These are phyloP conservation scores for Fraxinus latifolia DNA, from an alignment of 305 asterid genomes.

Conservation along the genomic window DNA sequence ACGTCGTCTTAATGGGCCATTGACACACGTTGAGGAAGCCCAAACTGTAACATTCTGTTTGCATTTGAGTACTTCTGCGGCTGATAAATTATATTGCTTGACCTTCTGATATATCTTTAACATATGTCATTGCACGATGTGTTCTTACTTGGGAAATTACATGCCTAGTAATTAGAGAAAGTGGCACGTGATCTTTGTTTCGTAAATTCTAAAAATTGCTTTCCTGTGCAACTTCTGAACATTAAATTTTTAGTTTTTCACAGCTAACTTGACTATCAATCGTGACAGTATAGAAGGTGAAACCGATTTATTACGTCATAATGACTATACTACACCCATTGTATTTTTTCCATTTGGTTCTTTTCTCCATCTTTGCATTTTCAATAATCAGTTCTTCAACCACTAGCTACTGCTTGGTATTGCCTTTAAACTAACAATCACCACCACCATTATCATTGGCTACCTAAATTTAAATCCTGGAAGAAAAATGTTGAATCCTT, in stretches of 20 bases:
- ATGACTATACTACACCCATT: not conserved
- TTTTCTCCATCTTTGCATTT: not conserved
- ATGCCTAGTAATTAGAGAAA: not conserved
- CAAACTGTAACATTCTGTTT: constrained; percentile 41
- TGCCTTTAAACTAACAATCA: not conserved
- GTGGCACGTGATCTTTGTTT: not conserved
- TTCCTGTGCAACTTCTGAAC: not conserved
- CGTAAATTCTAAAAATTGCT: not conserved
- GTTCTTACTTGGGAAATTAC: not conserved
- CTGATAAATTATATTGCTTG: not conserved
- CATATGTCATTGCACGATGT: not conserved
- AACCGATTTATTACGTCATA: not conserved
- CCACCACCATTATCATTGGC: not conserved
- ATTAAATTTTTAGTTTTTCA: not conserved
- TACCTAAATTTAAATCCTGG: not conserved
- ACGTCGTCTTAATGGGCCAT: constrained; percentile 47
- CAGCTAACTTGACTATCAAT: not conserved
- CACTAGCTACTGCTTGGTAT: not conserved
- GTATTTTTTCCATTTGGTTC: not conserved
- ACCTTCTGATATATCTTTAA: not conserved
- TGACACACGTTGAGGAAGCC: constrained; percentile 48
- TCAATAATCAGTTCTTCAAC: not conserved
- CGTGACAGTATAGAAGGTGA: not conserved
- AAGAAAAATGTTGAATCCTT: not conserved
- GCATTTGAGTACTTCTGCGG: not conserved